A percentile compares a stretch with the other conserved stretches of the same genome.
phyloP scores from a whole-genome alignment of 148 eudicot species.

The Selenicereus undatus region DNA sequence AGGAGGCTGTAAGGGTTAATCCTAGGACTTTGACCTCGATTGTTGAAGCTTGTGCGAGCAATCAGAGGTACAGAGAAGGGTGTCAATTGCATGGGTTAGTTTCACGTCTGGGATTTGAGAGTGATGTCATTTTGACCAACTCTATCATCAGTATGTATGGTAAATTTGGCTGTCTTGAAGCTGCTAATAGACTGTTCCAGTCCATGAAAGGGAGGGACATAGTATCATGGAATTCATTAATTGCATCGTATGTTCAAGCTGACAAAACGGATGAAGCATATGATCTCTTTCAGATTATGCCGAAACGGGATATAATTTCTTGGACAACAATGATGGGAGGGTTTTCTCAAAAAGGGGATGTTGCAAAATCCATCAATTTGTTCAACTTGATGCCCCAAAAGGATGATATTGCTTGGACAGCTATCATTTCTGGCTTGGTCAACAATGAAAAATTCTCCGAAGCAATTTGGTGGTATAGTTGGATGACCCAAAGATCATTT shows the following conservation, averaged over 20 bases:
- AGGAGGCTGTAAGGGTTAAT: slow-evolving; percentile 31
- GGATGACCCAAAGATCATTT: slow-evolving; percentile 38
- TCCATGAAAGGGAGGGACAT: slow-evolving; percentile 38
- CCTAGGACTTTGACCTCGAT: slow-evolving; percentile 40
- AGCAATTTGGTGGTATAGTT: slow-evolving; percentile 45
- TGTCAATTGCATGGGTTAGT: slow-evolving; percentile 54
- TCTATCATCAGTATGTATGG: slow-evolving; percentile 56
- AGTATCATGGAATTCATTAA: slow-evolving; percentile 49
- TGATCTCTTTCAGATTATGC: slow-evolving; percentile 36
- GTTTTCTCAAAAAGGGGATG: slow-evolving; percentile 39
- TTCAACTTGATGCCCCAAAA: slow-evolving; percentile 45
- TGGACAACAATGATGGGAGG: slow-evolving; percentile 68
- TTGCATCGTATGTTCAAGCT: slow-evolving; percentile 41
- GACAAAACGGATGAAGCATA: slow-evolving; percentile 39
- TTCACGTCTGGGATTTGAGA: slow-evolving; percentile 41
- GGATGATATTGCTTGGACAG: slow-evolving; percentile 68
- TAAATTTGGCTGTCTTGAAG: slow-evolving; percentile 40
- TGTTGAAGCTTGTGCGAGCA: slow-evolving; percentile 51
- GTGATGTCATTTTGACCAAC: slow-evolving; percentile 47
- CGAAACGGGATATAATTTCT: slow-evolving; percentile 44
- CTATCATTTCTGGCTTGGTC: slow-evolving; percentile 55
- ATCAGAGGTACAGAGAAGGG: slow-evolving; percentile 41
- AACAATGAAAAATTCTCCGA: slow-evolving; percentile 38
- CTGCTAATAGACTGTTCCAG: slow-evolving; percentile 35
- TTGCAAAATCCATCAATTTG: slow-evolving; percentile 35